A percentile compares a stretch with the other conserved stretches of the same genome.
Evolutionary conservation across 176 grass and related monocot species (phyloP).

Genomic region (Aegilops sharonensis): DNA sequence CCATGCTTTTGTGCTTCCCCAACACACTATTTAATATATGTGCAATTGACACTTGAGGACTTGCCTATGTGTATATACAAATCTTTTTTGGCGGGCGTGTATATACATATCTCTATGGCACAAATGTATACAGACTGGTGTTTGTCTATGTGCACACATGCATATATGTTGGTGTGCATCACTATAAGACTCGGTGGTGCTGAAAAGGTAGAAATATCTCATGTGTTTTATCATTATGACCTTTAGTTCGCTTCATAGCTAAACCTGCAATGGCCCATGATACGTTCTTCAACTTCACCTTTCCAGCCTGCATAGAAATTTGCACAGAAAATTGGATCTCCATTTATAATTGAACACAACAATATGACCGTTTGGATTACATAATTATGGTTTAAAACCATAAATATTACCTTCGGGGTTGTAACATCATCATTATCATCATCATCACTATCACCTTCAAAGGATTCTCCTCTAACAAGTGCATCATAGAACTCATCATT

Average conservation of each 20-base stretch:
- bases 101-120: background rate
- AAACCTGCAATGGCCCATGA: slow-evolving; percentile 89
- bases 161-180: slow-evolving; percentile 7
- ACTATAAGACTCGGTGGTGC: background rate
- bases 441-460: slow-evolving; percentile 64
- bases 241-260: slow-evolving; percentile 69
- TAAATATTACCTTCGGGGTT: slow-evolving; percentile 42
- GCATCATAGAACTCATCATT: slow-evolving; percentile 97
- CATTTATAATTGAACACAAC: slow-evolving; percentile 5
- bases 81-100: background rate
- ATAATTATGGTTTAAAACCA: slow-evolving; percentile 12
- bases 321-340: slow-evolving; percentile 9
- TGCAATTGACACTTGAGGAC: background rate
- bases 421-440: slow-evolving; percentile 43
- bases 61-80: background rate
- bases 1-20: background rate
- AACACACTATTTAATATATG: background rate
- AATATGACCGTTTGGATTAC: background rate
- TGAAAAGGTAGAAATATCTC: background rate
- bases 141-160: background rate
- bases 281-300: slow-evolving; percentile 89
- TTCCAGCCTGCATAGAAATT: slow-evolving; percentile 58
- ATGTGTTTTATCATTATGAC: slow-evolving; percentile 46
- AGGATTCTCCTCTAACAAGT: slow-evolving; percentile 62
- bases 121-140: background rate